Evolutionary conservation across 169 alveolate species (phyloP), one percentile per base, ranked within the genome.

Genomic region (Cryptosporidium felis): DNA sequence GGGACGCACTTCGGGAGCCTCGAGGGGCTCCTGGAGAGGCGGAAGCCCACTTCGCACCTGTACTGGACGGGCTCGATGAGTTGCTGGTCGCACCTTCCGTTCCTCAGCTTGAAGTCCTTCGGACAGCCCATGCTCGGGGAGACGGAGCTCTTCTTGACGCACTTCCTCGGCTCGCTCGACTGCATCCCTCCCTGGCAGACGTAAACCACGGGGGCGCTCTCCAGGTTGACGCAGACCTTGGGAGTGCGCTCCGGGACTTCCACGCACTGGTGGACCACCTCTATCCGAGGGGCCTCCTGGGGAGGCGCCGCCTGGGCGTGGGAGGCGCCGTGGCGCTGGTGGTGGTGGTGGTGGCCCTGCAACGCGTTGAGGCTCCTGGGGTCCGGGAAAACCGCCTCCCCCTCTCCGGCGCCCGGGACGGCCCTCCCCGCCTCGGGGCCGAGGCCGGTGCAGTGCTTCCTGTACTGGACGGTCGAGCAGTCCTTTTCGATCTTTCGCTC

Each of bases 261-360:
- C 16, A 56, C 67, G 23, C 85, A 74, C 41, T 74, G 85, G 41
- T 74, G 85, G 8, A 74, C 67, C 23, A 74, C 40, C 49, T 65
- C 36, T 3, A 5, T 36, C 18, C 1, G 21, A 0, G 46, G 56
- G 14, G 23, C 18, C 18, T 28, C 26, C 5, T 51, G 60, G 5
- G 16, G 18, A 38, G 8, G 9, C 16, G 34, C 21, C 18, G 34
- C 34, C 5, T 36, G 58, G 38, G 51, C 32, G 16, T 51, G 59
- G 32, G 46, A 53, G 1, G 23, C 56, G 6, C 51, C 59, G 21
- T 67, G 82, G 38, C 36, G 44, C 21, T 67, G 82, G 38, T 49
- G 44, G 36, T 67, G 82, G 36, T 34, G 51, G 14, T 60, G 74
- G 34, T 45, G 82, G 21, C 34, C 36, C 18, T 32, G 45, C 23